Conservation (phyloP, 768 basidiomycete species). For the Holtermannia corniformis region DNA sequence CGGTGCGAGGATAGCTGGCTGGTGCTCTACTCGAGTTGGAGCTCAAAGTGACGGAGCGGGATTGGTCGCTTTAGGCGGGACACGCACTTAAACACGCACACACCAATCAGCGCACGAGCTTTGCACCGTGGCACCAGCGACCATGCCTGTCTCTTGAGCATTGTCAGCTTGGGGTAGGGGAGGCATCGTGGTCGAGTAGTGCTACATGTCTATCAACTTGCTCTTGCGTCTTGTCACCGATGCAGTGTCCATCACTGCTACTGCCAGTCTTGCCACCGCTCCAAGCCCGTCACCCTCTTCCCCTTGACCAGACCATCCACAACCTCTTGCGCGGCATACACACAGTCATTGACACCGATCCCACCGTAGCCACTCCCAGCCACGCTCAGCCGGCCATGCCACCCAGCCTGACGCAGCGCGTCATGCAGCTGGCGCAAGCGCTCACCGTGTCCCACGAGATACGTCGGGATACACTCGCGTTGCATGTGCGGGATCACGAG, state of each 20-base stretch:
- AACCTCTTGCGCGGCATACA: conserved; percentile 59
- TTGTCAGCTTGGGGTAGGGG: neutral
- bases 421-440: conserved; percentile 55
- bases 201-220: neutral
- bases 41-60: too few species aligned
- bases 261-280: conserved; percentile 21
- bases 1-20: too few species aligned
- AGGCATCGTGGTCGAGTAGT: too few species aligned
- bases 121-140: neutral
- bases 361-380: conserved; percentile 80
- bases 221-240: too few species aligned
- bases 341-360: conserved; percentile 77
- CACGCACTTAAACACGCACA: neutral
- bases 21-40: too few species aligned
- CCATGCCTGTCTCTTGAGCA: neutral
- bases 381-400: conserved; percentile 51
- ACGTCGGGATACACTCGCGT: conserved; percentile 66
- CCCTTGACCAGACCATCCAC: conserved; percentile 15
- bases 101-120: neutral
- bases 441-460: conserved; percentile 59
- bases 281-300: conserved; percentile 27
- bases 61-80: neutral
- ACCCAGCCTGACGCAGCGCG: conserved; percentile 44
- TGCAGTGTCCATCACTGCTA: neutral
- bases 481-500: conserved; percentile 43